Evolutionary conservation across 345 rosid genomes (phyloP).

Genomic region (Carallia pectinifolia): DNA sequence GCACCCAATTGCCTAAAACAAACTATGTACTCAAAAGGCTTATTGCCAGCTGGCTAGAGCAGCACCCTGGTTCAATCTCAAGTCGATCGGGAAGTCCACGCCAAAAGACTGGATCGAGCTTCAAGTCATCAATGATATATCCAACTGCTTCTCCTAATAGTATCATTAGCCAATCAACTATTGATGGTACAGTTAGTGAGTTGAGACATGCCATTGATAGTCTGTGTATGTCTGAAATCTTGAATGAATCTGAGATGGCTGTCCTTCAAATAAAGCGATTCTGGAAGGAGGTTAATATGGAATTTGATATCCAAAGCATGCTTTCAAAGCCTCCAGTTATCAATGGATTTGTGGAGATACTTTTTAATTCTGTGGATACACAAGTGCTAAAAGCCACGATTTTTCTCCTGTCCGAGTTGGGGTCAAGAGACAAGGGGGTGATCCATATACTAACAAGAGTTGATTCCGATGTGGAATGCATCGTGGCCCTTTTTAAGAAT

Average conservation of each 20-base stretch:
- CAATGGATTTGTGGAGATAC: conserved; percentile 63
- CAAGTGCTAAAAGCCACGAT: conserved; percentile 48
- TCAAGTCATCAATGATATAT: conserved; percentile 23
- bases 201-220: conserved; percentile 44
- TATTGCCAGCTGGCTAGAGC: conserved; percentile 58
- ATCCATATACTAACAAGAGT: conserved; percentile 56
- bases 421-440: conserved; percentile 60
- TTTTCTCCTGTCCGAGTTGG: conserved; percentile 59
- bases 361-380: conserved; percentile 53
- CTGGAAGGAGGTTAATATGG: conserved; percentile 48
- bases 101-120: conserved; percentile 22
- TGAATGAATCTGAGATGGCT: conserved; percentile 55
- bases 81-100: conserved; percentile 20
- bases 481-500: conserved; percentile 59
- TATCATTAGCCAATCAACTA: conserved; percentile 46
- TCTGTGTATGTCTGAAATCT: conserved; percentile 58
- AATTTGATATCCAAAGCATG: conserved; percentile 43
- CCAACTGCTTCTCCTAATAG: conserved; percentile 45
- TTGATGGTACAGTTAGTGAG: conserved; percentile 45
- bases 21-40: conserved; percentile 72
- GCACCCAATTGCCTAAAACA: conserved; percentile 55
- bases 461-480: conserved; percentile 59
- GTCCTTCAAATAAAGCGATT: conserved; percentile 52
- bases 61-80: conserved; percentile 32
- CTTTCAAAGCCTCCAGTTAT: conserved; percentile 56